These are phyloP conservation scores for Mycena floridula DNA, from an alignment of 768 basidiomycete species.

Conservation along the genomic window DNA sequence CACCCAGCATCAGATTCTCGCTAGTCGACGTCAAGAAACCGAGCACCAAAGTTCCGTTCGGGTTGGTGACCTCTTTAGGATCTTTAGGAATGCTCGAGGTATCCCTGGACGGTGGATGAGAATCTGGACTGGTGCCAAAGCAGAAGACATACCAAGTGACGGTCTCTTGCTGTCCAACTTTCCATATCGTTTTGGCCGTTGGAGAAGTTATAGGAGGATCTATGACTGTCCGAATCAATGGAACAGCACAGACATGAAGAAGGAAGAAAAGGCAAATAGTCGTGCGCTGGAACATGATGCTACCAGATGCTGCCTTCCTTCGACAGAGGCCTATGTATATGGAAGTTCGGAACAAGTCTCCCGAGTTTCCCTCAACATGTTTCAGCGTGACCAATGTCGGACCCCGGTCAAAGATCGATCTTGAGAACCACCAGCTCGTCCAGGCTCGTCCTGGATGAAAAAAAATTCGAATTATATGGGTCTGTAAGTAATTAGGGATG, in stretches of 20 bases:
- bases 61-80: constrained; percentile 37
- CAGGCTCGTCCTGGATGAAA: no score
- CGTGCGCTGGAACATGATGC: constrained; percentile 12
- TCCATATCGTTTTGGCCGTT: constrained; percentile 34
- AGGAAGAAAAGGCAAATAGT: constrained; percentile 15
- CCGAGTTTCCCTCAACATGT: no score
- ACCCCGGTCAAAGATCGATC: no score
- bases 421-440: no score
- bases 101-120: constrained; percentile 46
- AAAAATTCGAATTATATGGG: no score
- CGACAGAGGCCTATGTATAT: no score
- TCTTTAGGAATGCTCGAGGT: constrained; percentile 39
- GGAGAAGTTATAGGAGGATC: constrained; percentile 43
- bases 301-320: no score
- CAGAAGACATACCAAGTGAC: constrained; percentile 41
- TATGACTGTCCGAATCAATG: constrained; percentile 36
- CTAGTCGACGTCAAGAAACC: constrained; percentile 38
- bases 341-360: no score
- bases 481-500: no score
- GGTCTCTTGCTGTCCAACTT: constrained; percentile 33
- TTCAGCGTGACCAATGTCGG: no score
- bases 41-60: constrained; percentile 43
- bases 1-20: constrained; percentile 50
- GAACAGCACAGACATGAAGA: constrained; percentile 14
- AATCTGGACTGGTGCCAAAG: no score